Evolutionary conservation across 2,329 filamentous ascomycete genomes (phyloP), one percentile per base, ranked within the genome.

Genomic region (Tolypocladium nubicola): DNA sequence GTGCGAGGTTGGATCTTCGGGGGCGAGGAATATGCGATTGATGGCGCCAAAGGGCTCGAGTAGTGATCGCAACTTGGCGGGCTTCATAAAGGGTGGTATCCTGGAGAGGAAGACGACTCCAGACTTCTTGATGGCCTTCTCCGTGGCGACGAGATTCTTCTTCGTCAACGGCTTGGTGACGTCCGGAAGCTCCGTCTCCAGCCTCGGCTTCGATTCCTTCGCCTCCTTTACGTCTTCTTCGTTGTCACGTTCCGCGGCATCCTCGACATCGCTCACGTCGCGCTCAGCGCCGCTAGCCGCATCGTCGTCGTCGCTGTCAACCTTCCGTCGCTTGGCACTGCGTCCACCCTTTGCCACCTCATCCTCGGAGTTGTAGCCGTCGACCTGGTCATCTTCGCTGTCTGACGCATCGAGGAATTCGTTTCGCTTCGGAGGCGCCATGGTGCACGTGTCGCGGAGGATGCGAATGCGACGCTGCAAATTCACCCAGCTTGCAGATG

Each of bases 71-170:
- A 94, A 78, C 67, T 92, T 92, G 55, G 79, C 76, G 8, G 89
- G 89, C 66, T 91, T 92, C 89, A 95, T 94, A 72, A 92, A 95
- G 0, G 90, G 90, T 4, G 90, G 90, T 61, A 94, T 83, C 59
- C 90, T 85, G 5, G 89, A 93, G 60, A 95, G 79, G 73, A 94
- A 95, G 59, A 94, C 78, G 14, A 95, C 88, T 61, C 90, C 90
- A 0, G 88, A 90, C 68, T 85, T 87, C 64, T 83, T 84, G 59
- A 87, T 79, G 26, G 85, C 84, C 40, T 80, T 80, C 61, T 85
- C 82, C 13, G 84, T 81, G 6, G 79, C 78, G 43, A 87, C 80
- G 53, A 89, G 80, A 67, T 89, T 87, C 73, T 88, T 85, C 68
- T 86, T 84, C 47, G 80, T 77, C 59, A 88, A 72, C 45, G 80